Percentiles rank a stretch among this genome's conserved stretches.
phyloP scores from a whole-genome alignment of 2,329 filamentous ascomycete genomes.

The Lachnellula subtilissima region DNA sequence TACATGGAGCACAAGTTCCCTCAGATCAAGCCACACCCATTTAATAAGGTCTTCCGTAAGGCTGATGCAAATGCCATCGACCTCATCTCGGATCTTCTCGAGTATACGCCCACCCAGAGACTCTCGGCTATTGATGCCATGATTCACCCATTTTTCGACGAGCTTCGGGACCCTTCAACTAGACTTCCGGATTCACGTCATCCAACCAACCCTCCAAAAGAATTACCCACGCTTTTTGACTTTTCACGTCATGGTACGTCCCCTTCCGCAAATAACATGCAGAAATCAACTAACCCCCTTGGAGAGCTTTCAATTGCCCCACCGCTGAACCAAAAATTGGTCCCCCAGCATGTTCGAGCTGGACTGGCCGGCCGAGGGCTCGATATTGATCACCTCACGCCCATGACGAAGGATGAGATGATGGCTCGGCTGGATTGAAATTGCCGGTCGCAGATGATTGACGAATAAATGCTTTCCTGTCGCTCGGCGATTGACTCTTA shows the following conservation, averaged over 20 bases:
- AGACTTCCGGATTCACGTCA: constrained; percentile 92
- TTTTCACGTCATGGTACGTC: constrained; percentile 85
- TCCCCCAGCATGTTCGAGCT: constrained; percentile 75
- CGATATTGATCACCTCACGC: constrained; percentile 90
- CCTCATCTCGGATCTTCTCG: constrained; percentile 85
- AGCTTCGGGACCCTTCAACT: constrained; percentile 85
- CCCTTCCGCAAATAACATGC: background rate
- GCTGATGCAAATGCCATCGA: constrained; percentile 90
- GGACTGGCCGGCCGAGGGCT: constrained; percentile 72
- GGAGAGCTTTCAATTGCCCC: constrained; percentile 94
- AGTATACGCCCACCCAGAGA: constrained; percentile 96
- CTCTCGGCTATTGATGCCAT: constrained; percentile 92
- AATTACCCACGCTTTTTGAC: constrained; percentile 84
- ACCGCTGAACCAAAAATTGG: constrained; percentile 78
- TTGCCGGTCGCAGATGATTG: constrained; percentile 23
- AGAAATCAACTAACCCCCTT: constrained; percentile 9
- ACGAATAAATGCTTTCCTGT: constrained; percentile 33
- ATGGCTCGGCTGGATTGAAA: constrained; percentile 92
- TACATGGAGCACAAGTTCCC: constrained; percentile 99
- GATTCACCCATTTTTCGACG: constrained; percentile 98
- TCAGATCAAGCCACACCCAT: constrained; percentile 98
- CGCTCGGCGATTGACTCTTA: constrained; percentile 26
- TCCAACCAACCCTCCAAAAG: constrained; percentile 70
- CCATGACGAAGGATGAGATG: constrained; percentile 92
- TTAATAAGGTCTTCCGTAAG: constrained; percentile 98